A percentile compares a stretch with the other conserved stretches of the same genome.
phyloP scores from a whole-genome alignment of 2,329 filamentous ascomycete genomes.

The Ustulina deusta region DNA sequence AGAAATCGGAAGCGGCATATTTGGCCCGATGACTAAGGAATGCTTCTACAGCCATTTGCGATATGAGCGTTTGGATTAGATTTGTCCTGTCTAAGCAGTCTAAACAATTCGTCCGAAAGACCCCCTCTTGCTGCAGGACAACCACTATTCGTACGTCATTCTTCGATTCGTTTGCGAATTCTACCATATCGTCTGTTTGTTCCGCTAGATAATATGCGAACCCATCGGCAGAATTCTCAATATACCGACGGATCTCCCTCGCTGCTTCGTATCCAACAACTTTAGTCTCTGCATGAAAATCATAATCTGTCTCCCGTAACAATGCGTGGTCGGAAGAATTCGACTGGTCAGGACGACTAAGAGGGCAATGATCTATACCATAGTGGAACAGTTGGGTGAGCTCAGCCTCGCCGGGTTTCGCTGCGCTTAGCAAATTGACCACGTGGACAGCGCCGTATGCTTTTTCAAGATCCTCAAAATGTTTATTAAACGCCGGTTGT shows the following conservation, averaged over 20 bases:
- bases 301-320: conserved; percentile 86
- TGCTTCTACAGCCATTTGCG: conserved; percentile 88
- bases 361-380: conserved; percentile 78
- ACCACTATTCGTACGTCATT: conserved; percentile 66
- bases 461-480: conserved; percentile 88
- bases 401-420: conserved; percentile 87
- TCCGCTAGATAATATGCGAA: conserved; percentile 95
- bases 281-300: conserved; percentile 95
- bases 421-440: conserved; percentile 91
- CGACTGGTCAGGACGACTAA: conserved; percentile 71
- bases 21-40: conserved; percentile 82
- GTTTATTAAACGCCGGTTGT: conserved; percentile 94
- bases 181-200: conserved; percentile 69
- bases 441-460: conserved; percentile 92
- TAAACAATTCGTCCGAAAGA: conserved; percentile 95
- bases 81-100: conserved; percentile 98
- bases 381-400: conserved; percentile 82
- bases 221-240: conserved; percentile 81
- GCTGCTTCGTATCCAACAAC: conserved; percentile 92
- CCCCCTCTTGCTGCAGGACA: conserved; percentile 91
- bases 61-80: conserved; percentile 94
- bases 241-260: conserved; percentile 81
- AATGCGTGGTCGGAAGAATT: conserved; percentile 76
- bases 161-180: conserved; percentile 53
- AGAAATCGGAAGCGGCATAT: conserved; percentile 81